Base-by-base conservation (phyloP, 2,329 filamentous ascomycete species). In the Periglandula ipomoeae region DNA sequence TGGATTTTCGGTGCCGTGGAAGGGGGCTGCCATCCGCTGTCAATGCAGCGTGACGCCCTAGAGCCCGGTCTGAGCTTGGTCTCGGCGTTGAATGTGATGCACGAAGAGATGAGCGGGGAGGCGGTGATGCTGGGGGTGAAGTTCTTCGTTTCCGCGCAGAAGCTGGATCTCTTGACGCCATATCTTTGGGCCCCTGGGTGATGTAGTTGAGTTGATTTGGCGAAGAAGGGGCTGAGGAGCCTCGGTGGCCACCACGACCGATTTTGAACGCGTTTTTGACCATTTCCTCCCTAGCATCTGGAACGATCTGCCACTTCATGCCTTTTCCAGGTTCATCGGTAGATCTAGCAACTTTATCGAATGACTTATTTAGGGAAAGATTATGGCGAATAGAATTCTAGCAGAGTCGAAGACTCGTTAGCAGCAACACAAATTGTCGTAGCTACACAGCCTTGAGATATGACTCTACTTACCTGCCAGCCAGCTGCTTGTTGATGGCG, bases 361-460 rank as follows among this genome's bases (percentile, higher is more conserved):
- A 98, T 0, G 85, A 82, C 64, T 96, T 95, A 66, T 95, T 97
- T 38, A 98, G 70, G 1, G 93, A 97, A 13, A 98, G 69, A 58
- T 98, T 98, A 65, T 98, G 93, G 11, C 93, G 84, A 56, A 98
- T 98, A 0, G 89, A 96, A 65, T 98, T 98, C 81, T 89, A 40
- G 19, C 9, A 23, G 8, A 26, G 17, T 22, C 30, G 15, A 17
- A 30, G 27, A 19, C 5, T 11, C 27, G 23, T 45, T 13, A 32
- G 22, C 27, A 40, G 27, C 17, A 20, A 39, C 35, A 20, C 13
- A 42, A 11, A 38, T 30, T 38, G 22, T 38, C 20, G 39, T 4
- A 43, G 27, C 22, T 20, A 15, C n/a, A n/a, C 9, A 17, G n/a
- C 37, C n/a, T 32, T 43, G 39, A 22, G 9, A 17, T 22, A 11